Percentiles rank a stretch among this genome's conserved stretches.
These are phyloP conservation scores for Quercus ilex DNA, from an alignment of 306 rosid species.

Conservation along the genomic window DNA sequence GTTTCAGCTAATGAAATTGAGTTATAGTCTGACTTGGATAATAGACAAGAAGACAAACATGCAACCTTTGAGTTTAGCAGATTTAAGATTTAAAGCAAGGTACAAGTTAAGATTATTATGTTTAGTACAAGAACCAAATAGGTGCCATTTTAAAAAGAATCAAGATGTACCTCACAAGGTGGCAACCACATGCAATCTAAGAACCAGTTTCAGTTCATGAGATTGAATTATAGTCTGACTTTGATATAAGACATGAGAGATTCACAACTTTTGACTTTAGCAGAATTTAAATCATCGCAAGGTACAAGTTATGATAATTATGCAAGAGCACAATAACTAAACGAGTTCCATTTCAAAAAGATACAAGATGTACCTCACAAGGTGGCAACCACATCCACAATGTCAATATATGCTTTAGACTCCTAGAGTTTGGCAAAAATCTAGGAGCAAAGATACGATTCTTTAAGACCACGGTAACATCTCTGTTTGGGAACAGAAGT, in stretches of 20 bases:
- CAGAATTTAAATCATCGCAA: neutral
- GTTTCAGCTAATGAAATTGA: too few species aligned
- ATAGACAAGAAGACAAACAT: too few species aligned
- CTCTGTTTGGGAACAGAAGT: neutral
- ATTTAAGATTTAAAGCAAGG: too few species aligned
- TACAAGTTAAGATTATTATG: too few species aligned
- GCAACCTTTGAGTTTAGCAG: too few species aligned
- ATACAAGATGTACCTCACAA: neutral
- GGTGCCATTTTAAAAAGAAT: too few species aligned
- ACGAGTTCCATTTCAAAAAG: neutral
- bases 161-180: too few species aligned
- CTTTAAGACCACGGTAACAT: neutral
- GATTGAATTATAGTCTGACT: neutral
- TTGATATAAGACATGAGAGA: neutral
- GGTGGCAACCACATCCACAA: neutral
- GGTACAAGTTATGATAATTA: neutral
- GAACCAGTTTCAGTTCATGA: neutral
- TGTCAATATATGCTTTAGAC: neutral
- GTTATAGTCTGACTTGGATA: too few species aligned
- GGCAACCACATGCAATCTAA: too few species aligned
- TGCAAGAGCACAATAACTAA: neutral
- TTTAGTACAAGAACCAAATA: too few species aligned
- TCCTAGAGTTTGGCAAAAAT: neutral
- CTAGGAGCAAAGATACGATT: neutral
- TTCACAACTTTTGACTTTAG: neutral